Evolutionary conservation across 208 protist genomes (phyloP).

Genomic region (Strigomonas culicis): DNA sequence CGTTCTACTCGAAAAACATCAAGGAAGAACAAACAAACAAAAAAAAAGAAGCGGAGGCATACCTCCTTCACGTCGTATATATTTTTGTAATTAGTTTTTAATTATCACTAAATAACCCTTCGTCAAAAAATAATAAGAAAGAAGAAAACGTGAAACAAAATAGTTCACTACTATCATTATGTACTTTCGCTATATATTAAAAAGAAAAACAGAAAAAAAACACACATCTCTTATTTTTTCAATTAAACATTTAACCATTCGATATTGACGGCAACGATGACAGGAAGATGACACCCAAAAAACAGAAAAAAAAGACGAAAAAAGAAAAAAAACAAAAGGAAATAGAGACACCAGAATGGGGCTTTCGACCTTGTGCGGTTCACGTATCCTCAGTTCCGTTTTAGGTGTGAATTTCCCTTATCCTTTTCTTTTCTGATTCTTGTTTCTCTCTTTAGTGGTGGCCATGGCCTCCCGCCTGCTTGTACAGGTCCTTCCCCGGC

Average conservation of each 20-base stretch:
- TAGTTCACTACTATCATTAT: not conserved
- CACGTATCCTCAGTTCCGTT: not conserved
- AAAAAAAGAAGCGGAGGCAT: constrained; percentile 3
- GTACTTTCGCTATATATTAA: not conserved
- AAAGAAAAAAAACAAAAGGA: constrained; percentile 2
- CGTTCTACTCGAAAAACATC: not conserved
- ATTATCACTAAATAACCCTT: not conserved
- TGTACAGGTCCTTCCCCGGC: constrained; percentile 81
- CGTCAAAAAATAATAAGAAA: not conserved
- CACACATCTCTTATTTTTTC: not conserved
- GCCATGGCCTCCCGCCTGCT: constrained; percentile 18
- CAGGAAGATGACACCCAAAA: not conserved
- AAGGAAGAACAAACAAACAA: constrained; percentile 7
- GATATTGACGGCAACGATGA: too few species aligned
- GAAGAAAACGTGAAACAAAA: constrained; percentile 7
- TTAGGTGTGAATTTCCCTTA: not conserved
- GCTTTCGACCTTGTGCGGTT: too few species aligned
- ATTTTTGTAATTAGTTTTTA: not conserved
- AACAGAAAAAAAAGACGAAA: constrained; percentile 1
- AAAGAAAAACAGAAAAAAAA: not conserved
- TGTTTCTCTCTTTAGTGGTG: constrained; percentile 23
- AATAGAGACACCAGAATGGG: too few species aligned
- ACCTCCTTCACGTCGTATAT: not conserved
- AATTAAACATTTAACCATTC: not conserved
- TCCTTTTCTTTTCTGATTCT: constrained; percentile 2